Evolutionary conservation across 2,329 filamentous ascomycete genomes (phyloP).

Genomic region (Gyromitra esculenta): DNA sequence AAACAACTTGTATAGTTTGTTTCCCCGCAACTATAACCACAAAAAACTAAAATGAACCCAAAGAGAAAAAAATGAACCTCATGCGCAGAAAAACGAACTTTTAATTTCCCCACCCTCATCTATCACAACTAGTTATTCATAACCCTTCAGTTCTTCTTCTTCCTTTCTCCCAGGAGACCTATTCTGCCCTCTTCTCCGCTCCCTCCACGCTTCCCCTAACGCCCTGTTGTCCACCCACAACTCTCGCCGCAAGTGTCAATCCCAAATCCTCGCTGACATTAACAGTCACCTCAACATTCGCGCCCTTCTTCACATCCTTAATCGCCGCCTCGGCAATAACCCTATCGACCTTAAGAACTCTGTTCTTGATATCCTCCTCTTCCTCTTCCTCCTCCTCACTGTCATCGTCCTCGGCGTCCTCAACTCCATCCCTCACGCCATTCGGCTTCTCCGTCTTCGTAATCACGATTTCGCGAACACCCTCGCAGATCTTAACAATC

Average conservation of each 20-base stretch:
- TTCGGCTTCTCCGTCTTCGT: slow-evolving; percentile 80
- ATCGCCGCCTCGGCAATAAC: slow-evolving; percentile 86
- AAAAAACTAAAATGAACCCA: neutral
- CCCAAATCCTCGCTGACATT: slow-evolving; percentile 83
- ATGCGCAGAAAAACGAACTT: slow-evolving; percentile 21
- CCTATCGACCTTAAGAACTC: slow-evolving; percentile 88
- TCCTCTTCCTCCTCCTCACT: slow-evolving; percentile 70
- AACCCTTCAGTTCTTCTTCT: neutral
- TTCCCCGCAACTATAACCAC: neutral
- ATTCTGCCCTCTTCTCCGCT: slow-evolving; percentile 16
- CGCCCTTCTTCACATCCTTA: slow-evolving; percentile 83
- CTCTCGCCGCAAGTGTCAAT: slow-evolving; percentile 81
- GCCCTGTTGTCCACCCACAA: slow-evolving; percentile 87
- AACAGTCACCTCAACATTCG: slow-evolving; percentile 92
- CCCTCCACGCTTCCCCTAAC: slow-evolving; percentile 66
- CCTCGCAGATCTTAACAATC: slow-evolving; percentile 87
- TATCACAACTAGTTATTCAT: slow-evolving; percentile 31
- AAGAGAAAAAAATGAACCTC: neutral
- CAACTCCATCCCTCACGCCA: slow-evolving; percentile 68
- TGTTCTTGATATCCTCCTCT: slow-evolving; percentile 85
- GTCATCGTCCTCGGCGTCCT: slow-evolving; percentile 67
- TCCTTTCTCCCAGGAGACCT: neutral
- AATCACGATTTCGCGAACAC: slow-evolving; percentile 88
- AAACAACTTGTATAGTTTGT: neutral
- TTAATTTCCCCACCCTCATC: slow-evolving; percentile 37